These are phyloP conservation scores for Jacaranda mimosifolia DNA, from an alignment of 257 asterid species.

Conservation along the genomic window DNA sequence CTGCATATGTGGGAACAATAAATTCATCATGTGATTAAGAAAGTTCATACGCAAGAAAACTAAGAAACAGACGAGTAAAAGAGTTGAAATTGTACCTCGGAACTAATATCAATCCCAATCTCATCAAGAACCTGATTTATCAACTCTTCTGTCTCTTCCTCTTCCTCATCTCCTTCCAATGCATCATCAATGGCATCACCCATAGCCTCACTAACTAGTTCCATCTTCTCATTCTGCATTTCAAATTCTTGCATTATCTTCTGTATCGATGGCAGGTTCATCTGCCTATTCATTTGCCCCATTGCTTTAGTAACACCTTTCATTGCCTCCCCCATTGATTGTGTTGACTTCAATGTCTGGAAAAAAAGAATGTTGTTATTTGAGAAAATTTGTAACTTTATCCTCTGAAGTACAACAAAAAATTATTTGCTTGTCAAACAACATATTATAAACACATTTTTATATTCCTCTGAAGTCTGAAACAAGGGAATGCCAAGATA, in stretches of 20 bases:
- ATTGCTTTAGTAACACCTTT: conserved; percentile 79
- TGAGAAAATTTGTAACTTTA: conserved; percentile 49
- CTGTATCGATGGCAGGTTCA: conserved; percentile 75
- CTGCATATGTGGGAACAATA: conserved; percentile 50
- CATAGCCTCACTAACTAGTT: conserved; percentile 91
- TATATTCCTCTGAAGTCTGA: no score
- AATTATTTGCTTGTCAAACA: no score
- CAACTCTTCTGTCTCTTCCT: conserved; percentile 73
- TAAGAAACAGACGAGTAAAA: background rate
- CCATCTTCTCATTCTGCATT: conserved; percentile 82
- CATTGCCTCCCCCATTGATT: conserved; percentile 98
- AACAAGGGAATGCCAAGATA: no score
- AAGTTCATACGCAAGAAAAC: background rate
- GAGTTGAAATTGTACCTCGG: conserved; percentile 54
- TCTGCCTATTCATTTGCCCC: conserved; percentile 88
- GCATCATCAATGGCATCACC: conserved; percentile 90
- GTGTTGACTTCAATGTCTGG: conserved; percentile 95
- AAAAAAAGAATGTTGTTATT: background rate
- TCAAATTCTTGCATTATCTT: conserved; percentile 81
- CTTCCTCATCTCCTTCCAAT: conserved; percentile 81
- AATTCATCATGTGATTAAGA: conserved; percentile 3
- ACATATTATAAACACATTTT: no score
- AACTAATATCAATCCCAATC: conserved; percentile 67
- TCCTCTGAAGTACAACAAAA: conserved; percentile 43
- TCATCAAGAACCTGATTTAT: conserved; percentile 79